phyloP scores from a whole-genome alignment of 768 basidiomycete species.

The Xerocomus spinulosus region DNA sequence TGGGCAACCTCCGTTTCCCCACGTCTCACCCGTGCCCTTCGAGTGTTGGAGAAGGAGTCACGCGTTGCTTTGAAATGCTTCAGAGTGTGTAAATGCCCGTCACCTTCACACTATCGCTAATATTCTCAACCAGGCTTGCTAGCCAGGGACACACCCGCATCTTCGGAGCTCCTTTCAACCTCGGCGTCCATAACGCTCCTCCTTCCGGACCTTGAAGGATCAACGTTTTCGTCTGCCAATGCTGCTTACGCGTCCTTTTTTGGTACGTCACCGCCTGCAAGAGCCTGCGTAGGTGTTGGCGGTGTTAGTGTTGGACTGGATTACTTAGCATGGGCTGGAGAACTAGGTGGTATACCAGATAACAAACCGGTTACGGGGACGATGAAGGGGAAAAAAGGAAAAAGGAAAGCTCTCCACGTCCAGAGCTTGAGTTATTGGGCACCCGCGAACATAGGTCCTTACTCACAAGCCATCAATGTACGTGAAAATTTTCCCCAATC shows the following conservation, averaged over 20 bases:
- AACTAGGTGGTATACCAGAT: constrained; percentile 4
- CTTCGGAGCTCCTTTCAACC: constrained; percentile 12
- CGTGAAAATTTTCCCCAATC: constrained; percentile 22
- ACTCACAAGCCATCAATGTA: constrained; percentile 89
- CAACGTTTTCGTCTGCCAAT: constrained; percentile 72
- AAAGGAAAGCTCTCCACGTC: constrained; percentile 80
- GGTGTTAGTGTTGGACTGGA: constrained; percentile 64
- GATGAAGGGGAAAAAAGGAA: constrained; percentile 27
- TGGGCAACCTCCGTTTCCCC: constrained; percentile 48
- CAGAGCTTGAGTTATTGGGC: constrained; percentile 98
- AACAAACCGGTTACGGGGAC: constrained; percentile 10
- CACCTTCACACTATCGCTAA: background rate
- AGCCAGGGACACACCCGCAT: constrained; percentile 36
- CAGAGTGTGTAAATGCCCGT: constrained; percentile 41
- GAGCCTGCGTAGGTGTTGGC: constrained; percentile 87
- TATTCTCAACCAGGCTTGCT: constrained; percentile 45
- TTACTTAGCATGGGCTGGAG: constrained; percentile 60
- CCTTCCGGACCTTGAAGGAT: constrained; percentile 66
- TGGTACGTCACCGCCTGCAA: constrained; percentile 85
- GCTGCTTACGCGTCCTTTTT: constrained; percentile 76
- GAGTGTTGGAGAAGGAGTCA: constrained; percentile 72
- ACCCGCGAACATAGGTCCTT: constrained; percentile 97
- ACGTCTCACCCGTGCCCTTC: constrained; percentile 36
- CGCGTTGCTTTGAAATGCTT: constrained; percentile 59
- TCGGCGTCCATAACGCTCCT: constrained; percentile 72